These are phyloP conservation scores for Trichoderma koningii DNA, from an alignment of 2,329 filamentous ascomycete species.

Conservation along the genomic window DNA sequence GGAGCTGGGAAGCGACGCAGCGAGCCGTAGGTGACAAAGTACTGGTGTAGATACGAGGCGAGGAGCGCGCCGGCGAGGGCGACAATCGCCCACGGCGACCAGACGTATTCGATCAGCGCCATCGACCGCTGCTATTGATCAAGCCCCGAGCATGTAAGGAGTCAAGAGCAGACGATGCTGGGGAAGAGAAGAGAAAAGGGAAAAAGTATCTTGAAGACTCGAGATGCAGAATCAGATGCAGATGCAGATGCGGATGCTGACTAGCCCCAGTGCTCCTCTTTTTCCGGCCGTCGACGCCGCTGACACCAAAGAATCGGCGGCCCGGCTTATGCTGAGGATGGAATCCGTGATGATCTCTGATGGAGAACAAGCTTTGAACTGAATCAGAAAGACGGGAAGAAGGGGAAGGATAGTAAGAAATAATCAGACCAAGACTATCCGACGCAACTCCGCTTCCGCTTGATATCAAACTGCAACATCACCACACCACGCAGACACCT, in stretches of 20 bases:
- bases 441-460: too few species aligned
- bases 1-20: conserved; percentile 62
- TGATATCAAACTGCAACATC: background rate
- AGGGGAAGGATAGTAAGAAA: too few species aligned
- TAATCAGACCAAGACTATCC: too few species aligned
- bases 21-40: conserved; percentile 55
- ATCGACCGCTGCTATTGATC: conserved; percentile 29
- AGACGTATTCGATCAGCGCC: conserved; percentile 36
- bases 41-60: conserved; percentile 60
- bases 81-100: conserved; percentile 51
- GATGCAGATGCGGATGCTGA: conserved; percentile 7
- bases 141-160: too few species aligned
- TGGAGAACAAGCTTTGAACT: background rate
- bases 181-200: too few species aligned
- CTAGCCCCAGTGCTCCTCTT: conserved; percentile 13
- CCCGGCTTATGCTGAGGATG: background rate
- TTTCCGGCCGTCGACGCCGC: conserved; percentile 5
- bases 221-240: too few species aligned
- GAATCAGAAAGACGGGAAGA: too few species aligned
- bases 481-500: background rate
- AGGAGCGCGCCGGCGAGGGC: conserved; percentile 49
- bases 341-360: background rate
- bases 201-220: too few species aligned
- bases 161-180: too few species aligned
- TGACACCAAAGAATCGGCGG: background rate